Conservation (phyloP, 805 yeast genomes). For the Starmera quercuum region DNA sequence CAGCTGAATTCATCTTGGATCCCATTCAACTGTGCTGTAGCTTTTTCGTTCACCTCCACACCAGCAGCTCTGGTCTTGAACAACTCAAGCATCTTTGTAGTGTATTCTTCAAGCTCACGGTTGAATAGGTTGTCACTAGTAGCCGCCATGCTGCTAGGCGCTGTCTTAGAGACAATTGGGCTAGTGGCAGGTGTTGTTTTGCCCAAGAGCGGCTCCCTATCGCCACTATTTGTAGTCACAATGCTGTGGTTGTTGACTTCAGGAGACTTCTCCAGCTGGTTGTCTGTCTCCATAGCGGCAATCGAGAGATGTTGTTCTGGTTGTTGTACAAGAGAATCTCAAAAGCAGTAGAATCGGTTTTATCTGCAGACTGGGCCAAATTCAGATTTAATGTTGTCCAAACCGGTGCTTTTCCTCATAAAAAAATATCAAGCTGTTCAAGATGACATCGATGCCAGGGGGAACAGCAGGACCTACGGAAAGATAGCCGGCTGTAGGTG, state of each 20-base stretch:
- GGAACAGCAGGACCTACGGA: no score
- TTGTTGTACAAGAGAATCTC: no score
- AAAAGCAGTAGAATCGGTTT: no score
- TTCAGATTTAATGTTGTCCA: no score
- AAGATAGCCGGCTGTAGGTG: no score
- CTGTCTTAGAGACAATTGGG: slow-evolving; percentile 2
- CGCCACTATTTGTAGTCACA: slow-evolving; percentile 2
- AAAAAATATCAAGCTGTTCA: no score
- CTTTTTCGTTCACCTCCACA: background rate
- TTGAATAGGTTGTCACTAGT: background rate
- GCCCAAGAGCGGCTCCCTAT: slow-evolving; percentile 1
- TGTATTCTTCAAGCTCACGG: no score
- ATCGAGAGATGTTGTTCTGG: no score
- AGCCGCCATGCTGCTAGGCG: background rate
- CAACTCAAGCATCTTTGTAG: background rate
- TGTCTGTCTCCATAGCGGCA: no score
- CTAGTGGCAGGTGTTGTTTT: slow-evolving; percentile 2
- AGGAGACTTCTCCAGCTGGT: background rate
- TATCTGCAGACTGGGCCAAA: no score
- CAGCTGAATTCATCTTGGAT: background rate
- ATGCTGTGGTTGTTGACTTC: slow-evolving; percentile 3
- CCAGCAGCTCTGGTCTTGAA: background rate
- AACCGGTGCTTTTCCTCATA: no score
- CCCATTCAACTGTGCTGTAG: background rate
- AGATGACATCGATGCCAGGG: no score